Evolutionary conservation across 2,329 filamentous ascomycete genomes (phyloP).

Genomic region (Colletotrichum euphorbiae): DNA sequence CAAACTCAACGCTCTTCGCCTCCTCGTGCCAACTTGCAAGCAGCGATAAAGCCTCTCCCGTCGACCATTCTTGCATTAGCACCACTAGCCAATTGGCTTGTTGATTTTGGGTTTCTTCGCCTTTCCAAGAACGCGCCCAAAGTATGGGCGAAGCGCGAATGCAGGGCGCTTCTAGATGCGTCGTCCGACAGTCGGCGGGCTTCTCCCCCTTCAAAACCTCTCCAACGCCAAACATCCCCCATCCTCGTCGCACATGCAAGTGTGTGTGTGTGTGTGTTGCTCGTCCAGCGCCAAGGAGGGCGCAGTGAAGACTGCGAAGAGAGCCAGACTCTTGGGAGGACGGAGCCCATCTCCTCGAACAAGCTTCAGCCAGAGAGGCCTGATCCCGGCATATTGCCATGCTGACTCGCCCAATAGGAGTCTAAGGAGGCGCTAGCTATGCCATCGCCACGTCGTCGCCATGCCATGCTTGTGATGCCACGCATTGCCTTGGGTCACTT

Average conservation of each 20-base stretch:
- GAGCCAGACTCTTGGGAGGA: too few relatives aligned
- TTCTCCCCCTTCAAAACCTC: neutral
- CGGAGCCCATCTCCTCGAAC: constrained; percentile 18
- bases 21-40: constrained; percentile 6
- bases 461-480: constrained; percentile 8
- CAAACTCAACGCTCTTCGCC: neutral
- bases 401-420: constrained; percentile 24
- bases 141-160: constrained; percentile 5
- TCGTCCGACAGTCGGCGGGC: constrained; percentile 30
- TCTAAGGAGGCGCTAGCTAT: neutral
- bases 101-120: constrained; percentile 7
- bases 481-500: constrained; percentile 34
- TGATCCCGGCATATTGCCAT: constrained; percentile 26
- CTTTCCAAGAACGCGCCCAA: neutral
- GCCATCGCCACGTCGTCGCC: constrained; percentile 16
- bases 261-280: constrained; percentile 3
- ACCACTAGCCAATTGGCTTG: neutral
- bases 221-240: neutral
- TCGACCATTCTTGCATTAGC: neutral
- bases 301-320: neutral
- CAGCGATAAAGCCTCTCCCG: neutral
- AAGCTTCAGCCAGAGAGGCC: constrained; percentile 36
- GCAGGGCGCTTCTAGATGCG: constrained; percentile 34
- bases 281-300: too few relatives aligned
- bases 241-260: constrained; percentile 32